Conservation (phyloP, 2,329 filamentous ascomycete species). For the Blastomyces percursus region DNA sequence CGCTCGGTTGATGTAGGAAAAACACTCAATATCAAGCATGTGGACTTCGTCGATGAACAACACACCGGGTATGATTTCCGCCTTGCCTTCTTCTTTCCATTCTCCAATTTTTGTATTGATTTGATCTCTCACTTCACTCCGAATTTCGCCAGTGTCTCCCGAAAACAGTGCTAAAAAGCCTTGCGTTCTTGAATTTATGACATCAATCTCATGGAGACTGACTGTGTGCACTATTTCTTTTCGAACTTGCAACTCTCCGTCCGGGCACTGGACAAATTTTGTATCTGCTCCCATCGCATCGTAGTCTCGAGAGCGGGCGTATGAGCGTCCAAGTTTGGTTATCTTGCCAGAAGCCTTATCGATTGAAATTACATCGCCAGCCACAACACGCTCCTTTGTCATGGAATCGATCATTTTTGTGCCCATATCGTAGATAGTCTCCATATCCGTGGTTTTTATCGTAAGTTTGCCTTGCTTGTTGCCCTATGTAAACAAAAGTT, state of each 20-base stretch:
- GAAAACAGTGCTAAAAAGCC: conserved; percentile 96
- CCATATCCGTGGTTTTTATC: conserved; percentile 99
- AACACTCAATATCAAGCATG: conserved; percentile 99
- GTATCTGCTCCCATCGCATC: conserved; percentile 98
- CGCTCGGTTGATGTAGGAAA: conserved; percentile 95
- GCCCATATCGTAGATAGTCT: conserved; percentile 98
- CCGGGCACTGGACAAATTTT: conserved; percentile 94
- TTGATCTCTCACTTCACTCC: conserved; percentile 93
- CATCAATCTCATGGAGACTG: conserved; percentile 93
- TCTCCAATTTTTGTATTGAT: conserved; percentile 98
- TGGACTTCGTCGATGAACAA: conserved; percentile 98
- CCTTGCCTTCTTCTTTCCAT: conserved; percentile 99
- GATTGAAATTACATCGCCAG: conserved; percentile 94
- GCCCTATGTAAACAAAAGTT: conserved; percentile 38
- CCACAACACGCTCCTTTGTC: conserved; percentile 99
- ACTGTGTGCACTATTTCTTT: conserved; percentile 97
- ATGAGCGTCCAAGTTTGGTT: conserved; percentile 89
- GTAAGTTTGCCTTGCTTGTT: conserved; percentile 99
- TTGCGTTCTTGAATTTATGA: conserved; percentile 98
- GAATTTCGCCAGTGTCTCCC: conserved; percentile 93
- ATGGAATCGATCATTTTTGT: conserved; percentile 99
- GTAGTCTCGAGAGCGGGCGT: conserved; percentile 90
- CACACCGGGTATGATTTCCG: conserved; percentile 92
- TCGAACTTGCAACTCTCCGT: conserved; percentile 93
- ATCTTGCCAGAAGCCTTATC: conserved; percentile 98